phyloP scores from a whole-genome alignment of 306 rosid genomes.

The Fragaria vesca region DNA sequence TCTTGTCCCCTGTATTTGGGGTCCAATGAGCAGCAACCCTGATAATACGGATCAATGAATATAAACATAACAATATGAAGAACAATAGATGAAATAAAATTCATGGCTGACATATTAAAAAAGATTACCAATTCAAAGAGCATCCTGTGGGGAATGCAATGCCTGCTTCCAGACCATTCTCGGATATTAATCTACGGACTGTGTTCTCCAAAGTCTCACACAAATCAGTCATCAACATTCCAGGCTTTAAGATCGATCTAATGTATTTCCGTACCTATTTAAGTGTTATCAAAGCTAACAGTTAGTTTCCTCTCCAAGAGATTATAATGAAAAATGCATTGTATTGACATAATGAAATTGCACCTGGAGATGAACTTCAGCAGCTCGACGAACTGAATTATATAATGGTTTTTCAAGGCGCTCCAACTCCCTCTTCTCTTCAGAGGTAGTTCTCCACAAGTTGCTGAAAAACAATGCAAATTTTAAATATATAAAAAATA shows the following conservation, averaged over 20 bases:
- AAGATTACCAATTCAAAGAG: constrained; percentile 80
- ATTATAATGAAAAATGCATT: constrained; percentile 4
- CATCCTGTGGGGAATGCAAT: constrained; percentile 99
- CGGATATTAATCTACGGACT: constrained; percentile 81
- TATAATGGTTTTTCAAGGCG: constrained; percentile 88
- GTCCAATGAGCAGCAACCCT: constrained; percentile 99
- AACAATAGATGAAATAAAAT: constrained; percentile 3
- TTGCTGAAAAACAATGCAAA: constrained; percentile 48
- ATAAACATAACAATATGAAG: constrained; percentile 15
- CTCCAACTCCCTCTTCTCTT: constrained; percentile 98
- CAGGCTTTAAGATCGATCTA: constrained; percentile 78
- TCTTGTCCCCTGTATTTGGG: constrained; percentile 90
- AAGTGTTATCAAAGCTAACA: constrained; percentile 28
- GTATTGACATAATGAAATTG: constrained; percentile 21
- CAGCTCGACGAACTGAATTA: constrained; percentile 94
- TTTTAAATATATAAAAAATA: background rate
- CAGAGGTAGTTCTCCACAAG: constrained; percentile 92
- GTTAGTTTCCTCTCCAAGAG: background rate
- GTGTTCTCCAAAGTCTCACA: constrained; percentile 95
- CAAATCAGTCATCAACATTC: constrained; percentile 90
- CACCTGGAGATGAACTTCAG: constrained; percentile 99
- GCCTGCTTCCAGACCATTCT: constrained; percentile 95
- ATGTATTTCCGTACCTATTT: constrained; percentile 85
- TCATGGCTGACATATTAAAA: constrained; percentile 3
- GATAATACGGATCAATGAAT: constrained; percentile 12